Conservation (phyloP, 352 stramenopile species). For the Pythium scleroteichum region DNA sequence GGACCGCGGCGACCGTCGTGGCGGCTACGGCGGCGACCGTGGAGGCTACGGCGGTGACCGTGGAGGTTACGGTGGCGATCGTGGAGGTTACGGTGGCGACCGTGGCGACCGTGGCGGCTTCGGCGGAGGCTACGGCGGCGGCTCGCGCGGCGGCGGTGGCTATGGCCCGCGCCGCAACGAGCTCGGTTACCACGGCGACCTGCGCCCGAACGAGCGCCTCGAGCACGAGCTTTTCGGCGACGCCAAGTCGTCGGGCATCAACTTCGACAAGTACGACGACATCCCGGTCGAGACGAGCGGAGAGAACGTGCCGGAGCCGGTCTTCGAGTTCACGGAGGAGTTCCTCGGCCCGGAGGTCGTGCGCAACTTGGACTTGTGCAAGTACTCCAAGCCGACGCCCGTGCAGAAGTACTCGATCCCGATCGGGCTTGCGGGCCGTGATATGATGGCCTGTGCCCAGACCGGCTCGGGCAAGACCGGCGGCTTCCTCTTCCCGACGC, state of each 20-base stretch:
- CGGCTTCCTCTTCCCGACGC: conserved; percentile 96
- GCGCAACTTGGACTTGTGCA: conserved; percentile 91
- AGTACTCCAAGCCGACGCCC: conserved; percentile 97
- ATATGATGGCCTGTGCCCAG: conserved; percentile 99
- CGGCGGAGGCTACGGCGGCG: too few relatives aligned
- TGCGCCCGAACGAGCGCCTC: conserved; percentile 89
- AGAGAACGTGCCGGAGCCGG: conserved; percentile 92
- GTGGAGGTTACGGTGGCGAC: conserved; percentile 25
- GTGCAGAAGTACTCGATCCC: conserved; percentile 99
- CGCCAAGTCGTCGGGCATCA: conserved; percentile 95
- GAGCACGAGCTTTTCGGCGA: conserved; percentile 94
- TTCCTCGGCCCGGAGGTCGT: conserved; percentile 92
- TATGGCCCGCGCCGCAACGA: conserved; percentile 88
- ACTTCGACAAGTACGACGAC: conserved; percentile 99
- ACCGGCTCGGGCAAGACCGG: conserved; percentile 98
- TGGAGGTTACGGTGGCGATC: conserved; percentile 30
- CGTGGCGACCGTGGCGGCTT: conserved; percentile 13
- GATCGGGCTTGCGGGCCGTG: conserved; percentile 91
- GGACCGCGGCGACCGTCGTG: conserved; percentile 19
- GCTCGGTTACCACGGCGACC: conserved; percentile 96
- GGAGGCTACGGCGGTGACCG: conserved; percentile 38
- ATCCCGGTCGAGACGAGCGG: conserved; percentile 97
- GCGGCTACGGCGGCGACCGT: conserved; percentile 29
- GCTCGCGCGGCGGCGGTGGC: conserved; percentile 36
- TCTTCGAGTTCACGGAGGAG: conserved; percentile 88